These are phyloP conservation scores for Neurospora sp. DNA, from an alignment of 495 filamentous ascomycete genomes.

Conservation along the genomic window DNA sequence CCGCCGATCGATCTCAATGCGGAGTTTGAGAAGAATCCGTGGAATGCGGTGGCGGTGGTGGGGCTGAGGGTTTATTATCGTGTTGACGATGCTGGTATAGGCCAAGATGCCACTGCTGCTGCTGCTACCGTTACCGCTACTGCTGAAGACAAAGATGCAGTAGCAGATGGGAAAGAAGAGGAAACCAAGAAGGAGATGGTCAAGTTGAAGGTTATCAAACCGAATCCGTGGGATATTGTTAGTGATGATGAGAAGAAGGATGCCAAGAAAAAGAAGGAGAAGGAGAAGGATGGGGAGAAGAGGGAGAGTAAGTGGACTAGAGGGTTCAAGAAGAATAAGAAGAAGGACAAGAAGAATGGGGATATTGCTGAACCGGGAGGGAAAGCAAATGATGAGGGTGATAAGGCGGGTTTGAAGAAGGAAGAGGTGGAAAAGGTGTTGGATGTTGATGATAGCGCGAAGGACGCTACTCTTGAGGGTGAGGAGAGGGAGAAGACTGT, in stretches of 20 bases:
- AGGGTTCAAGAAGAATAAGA: constrained; percentile 11
- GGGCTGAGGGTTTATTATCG: constrained; percentile 63
- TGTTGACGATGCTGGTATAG: constrained; percentile 22
- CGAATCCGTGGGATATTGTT: constrained; percentile 20
- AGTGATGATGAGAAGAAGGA: constrained; percentile 14
- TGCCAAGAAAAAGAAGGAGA: constrained; percentile 7
- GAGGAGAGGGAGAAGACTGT: constrained; percentile 16
- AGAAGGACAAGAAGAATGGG: background rate
- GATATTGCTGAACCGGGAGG: background rate
- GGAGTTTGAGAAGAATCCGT: constrained; percentile 52
- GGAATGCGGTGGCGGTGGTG: constrained; percentile 79
- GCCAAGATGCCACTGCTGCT: background rate
- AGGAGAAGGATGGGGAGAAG: constrained; percentile 6
- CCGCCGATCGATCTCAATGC: constrained; percentile 11
- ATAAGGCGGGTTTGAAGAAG: constrained; percentile 1
- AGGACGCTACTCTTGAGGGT: constrained; percentile 32
- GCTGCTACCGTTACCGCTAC: background rate
- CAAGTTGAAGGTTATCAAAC: constrained; percentile 29
- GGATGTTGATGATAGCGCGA: constrained; percentile 40
- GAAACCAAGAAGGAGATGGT: constrained; percentile 36
- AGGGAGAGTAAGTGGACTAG: constrained; percentile 18
- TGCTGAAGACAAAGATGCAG: background rate
- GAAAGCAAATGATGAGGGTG: background rate
- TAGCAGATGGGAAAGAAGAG: constrained; percentile 5
- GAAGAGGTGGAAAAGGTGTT: constrained; percentile 29